Evolutionary conservation across 306 rosid genomes (phyloP), one percentile per base, ranked within the genome.

Genomic region (Rosa lucieae): DNA sequence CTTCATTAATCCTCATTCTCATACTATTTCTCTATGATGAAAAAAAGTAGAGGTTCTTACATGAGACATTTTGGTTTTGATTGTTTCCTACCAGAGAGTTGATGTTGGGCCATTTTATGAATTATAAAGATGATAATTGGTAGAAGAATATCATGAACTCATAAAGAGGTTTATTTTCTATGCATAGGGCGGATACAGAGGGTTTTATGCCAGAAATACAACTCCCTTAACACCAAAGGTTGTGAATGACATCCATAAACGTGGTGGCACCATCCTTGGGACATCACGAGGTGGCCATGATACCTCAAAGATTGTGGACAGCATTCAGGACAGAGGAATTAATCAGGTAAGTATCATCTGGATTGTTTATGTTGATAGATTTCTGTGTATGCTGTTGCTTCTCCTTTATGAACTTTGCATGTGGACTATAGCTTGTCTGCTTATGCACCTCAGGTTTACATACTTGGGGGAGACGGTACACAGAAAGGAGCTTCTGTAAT

Each of bases 181-280:
- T 62, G 46, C 82, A 20, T 39, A 89, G 93, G 90, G 87, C 69
- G 93, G 93, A 35, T 87, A 89, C 62, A 85, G 67, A 73, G 93
- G 91, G 4, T 89, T 89, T 23, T 89, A 87, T 44, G 80, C 90
- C 6, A 70, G 87, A 71, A 85, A 87, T 82, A 87, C 87, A 55
- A 66, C 82, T 72, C 67, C 88, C 5, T 83, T 87, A 15, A 87
- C 89, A 4, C 88, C 93, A 63, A 87, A 85, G 78, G 77, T 78
- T 37, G 90, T 89, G 49, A 86, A 89, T 70, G 81, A 86, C 79
- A 77, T 89, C 73, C 92, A 87, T 78, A 86, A 89, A 77, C 90
- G 92, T 20, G 92, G 92, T 51, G 92, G 92, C 72, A 89, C 90
- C 18, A 83, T 85, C 80, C 87, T 89, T 20, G 92, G 92, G 75